Conservation (phyloP, 169 alveolate genomes). For the Plasmodium vinckei region DNA sequence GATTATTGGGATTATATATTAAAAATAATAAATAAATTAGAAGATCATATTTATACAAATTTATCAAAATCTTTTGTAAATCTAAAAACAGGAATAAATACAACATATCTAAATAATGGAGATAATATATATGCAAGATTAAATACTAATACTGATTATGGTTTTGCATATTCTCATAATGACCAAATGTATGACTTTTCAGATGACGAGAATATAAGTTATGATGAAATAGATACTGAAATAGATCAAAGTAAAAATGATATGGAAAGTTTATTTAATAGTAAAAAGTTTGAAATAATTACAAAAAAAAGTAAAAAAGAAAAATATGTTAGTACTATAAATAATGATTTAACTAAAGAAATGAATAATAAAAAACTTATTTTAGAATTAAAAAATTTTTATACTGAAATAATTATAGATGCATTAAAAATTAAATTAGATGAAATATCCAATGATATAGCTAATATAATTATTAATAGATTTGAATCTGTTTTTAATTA, state of each 20-base stretch:
- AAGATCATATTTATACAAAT: slow-evolving; percentile 25
- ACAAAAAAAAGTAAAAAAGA: slow-evolving; percentile 17
- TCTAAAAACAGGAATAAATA: slow-evolving; percentile 2
- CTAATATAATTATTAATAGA: slow-evolving; percentile 46
- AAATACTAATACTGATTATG: background rate
- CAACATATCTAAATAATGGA: background rate
- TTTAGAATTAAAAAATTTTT: slow-evolving; percentile 23
- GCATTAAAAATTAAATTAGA: slow-evolving; percentile 47
- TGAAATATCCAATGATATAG: slow-evolving; percentile 60
- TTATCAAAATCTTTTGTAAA: slow-evolving; percentile 66
- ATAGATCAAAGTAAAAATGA: background rate
- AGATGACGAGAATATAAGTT: background rate
- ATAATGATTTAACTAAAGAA: slow-evolving; percentile 40
- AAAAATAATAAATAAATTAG: slow-evolving; percentile 15
- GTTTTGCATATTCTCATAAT: background rate
- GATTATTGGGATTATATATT: slow-evolving; percentile 58
- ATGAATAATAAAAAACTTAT: slow-evolving; percentile 9
- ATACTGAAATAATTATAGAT: slow-evolving; percentile 58
- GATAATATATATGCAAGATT: background rate
- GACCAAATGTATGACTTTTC: background rate
- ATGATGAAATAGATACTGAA: background rate
- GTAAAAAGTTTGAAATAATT: slow-evolving; percentile 35
- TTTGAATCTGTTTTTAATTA: slow-evolving; percentile 74
- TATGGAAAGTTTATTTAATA: background rate
- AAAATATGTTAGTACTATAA: slow-evolving; percentile 29